Base-by-base conservation (phyloP, 192 early-diverging fungal genomes). In the Globomyces pollinis-pini region DNA sequence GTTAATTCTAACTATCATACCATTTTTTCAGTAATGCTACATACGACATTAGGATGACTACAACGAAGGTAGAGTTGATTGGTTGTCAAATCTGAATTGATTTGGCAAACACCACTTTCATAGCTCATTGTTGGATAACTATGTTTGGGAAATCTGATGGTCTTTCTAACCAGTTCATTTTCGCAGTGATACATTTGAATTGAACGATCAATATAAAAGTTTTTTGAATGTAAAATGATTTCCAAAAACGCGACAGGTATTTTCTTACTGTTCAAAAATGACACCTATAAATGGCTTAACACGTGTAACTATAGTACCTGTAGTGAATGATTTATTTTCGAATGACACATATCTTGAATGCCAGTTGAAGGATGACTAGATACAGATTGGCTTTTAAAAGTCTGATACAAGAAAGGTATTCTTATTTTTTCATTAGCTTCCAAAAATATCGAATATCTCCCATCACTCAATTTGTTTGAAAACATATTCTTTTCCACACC, bases 341-440 rank as follows among this genome's bases (percentile, higher is more conserved):
- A 8, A 8, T 36, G 35, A 9, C 7, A 36, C n/a, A n/a, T n/a
- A n/a, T n/a, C 7, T 36, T 13, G 6, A 13, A 13, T 36, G 35
- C 13, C 13, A 9, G 35, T 36, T 36, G 35, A 9, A 9, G 35
- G 13, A 6, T 9, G 13, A 36, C 7, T 13, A 36, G 13, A 36
- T 13, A 13, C 21, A 49, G 26, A 49, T 12, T 9, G 20, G 15
- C 11, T 11, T 28, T 39, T 33, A 59, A 74, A 77, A 13, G 63
- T 73, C 62, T 80, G 78, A 31, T 64, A 76, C 13, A 77, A 55
- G 64, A 80, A 77, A 3, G 78, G 75, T 29, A 80, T 57, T 3
- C 58, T 23, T 11, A 68, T 50, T 20, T 53, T 63, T 53, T 80
- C 78, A 23, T 42, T 52, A 2, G 39, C 13, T 11, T 41, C 20